These are phyloP conservation scores for Candida berthetii DNA, from an alignment of 805 yeast species.

Conservation along the genomic window DNA sequence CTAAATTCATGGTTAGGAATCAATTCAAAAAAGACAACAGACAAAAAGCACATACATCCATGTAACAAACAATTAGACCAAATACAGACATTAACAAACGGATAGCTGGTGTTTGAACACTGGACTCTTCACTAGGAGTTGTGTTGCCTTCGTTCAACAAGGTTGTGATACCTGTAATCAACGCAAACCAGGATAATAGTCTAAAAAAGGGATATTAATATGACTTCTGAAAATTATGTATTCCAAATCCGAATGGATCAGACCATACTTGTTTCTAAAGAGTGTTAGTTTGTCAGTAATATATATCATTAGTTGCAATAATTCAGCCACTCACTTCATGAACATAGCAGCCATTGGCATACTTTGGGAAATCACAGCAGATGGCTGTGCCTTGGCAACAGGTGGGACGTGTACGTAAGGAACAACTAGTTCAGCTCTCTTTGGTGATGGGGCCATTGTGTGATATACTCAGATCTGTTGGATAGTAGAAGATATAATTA, in stretches of 20 bases:
- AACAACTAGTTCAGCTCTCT: slow-evolving; percentile 29
- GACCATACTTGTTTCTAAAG: slow-evolving; percentile 21
- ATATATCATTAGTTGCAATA: slow-evolving; percentile 14
- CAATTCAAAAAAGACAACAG: slow-evolving; percentile 6
- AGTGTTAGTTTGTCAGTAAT: background rate
- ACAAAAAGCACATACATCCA: slow-evolving; percentile 44
- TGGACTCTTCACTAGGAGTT: slow-evolving; percentile 25
- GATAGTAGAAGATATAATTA: too few relatives aligned
- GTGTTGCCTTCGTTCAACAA: slow-evolving; percentile 19
- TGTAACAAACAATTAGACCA: slow-evolving; percentile 38
- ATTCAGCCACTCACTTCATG: slow-evolving; percentile 34
- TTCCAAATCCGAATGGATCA: too few relatives aligned
- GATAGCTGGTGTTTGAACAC: slow-evolving; percentile 1
- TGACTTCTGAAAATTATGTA: too few relatives aligned
- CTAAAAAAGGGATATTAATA: too few relatives aligned
- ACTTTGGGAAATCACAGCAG: slow-evolving; percentile 44
- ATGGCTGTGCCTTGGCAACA: slow-evolving; percentile 37
- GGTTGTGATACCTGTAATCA: slow-evolving; percentile 43
- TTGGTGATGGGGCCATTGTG: slow-evolving; percentile 24
- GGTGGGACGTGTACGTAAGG: slow-evolving; percentile 43
- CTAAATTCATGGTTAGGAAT: background rate
- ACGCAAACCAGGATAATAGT: slow-evolving; percentile 46
- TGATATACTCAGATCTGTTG: background rate
- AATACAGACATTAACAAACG: background rate
- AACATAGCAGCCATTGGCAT: slow-evolving; percentile 70